phyloP scores from a whole-genome alignment of 2,329 filamentous ascomycete species.

The Colletotrichum tropicale region DNA sequence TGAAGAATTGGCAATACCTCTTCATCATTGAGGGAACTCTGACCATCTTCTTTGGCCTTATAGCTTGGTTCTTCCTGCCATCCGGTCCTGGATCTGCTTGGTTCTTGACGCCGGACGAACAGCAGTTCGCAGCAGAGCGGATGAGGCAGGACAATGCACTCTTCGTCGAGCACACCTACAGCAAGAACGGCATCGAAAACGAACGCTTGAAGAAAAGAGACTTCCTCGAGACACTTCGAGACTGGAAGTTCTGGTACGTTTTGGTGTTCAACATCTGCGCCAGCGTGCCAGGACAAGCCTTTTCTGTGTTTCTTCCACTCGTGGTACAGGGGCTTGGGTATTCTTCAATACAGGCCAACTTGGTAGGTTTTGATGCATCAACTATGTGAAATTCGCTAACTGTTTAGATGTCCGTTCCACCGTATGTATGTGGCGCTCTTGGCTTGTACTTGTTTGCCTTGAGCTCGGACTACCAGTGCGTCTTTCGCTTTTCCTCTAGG shows the following conservation, averaged over 20 bases:
- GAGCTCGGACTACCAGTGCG: slow-evolving; percentile 28
- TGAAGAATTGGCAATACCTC: slow-evolving; percentile 46
- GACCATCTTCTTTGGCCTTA: slow-evolving; percentile 40
- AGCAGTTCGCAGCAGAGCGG: slow-evolving; percentile 37
- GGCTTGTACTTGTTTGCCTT: slow-evolving; percentile 32
- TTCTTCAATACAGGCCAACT: slow-evolving; percentile 26
- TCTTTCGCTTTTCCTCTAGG: neutral
- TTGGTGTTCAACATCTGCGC: slow-evolving; percentile 35
- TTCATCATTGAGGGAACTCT: slow-evolving; percentile 48
- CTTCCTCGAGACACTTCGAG: slow-evolving; percentile 33
- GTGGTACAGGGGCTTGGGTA: slow-evolving; percentile 35
- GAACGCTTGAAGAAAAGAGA: slow-evolving; percentile 31
- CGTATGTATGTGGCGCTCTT: slow-evolving; percentile 32
- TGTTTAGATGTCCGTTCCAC: slow-evolving; percentile 34
- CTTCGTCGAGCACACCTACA: slow-evolving; percentile 32
- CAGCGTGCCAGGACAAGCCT: slow-evolving; percentile 33
- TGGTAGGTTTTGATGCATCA: slow-evolving; percentile 20
- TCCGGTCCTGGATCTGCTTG: slow-evolving; percentile 37
- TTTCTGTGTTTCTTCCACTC: slow-evolving; percentile 36
- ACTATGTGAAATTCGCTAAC: neutral
- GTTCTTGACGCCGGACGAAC: slow-evolving; percentile 41
- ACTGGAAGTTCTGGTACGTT: slow-evolving; percentile 41
- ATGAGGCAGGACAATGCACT: slow-evolving; percentile 36
- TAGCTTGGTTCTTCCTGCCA: slow-evolving; percentile 43
- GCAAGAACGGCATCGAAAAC: slow-evolving; percentile 13